A percentile compares a stretch with the other conserved stretches of the same genome.
Conservation (phyloP, 495 filamentous ascomycete genomes). For the Cairneyella variabilis region DNA sequence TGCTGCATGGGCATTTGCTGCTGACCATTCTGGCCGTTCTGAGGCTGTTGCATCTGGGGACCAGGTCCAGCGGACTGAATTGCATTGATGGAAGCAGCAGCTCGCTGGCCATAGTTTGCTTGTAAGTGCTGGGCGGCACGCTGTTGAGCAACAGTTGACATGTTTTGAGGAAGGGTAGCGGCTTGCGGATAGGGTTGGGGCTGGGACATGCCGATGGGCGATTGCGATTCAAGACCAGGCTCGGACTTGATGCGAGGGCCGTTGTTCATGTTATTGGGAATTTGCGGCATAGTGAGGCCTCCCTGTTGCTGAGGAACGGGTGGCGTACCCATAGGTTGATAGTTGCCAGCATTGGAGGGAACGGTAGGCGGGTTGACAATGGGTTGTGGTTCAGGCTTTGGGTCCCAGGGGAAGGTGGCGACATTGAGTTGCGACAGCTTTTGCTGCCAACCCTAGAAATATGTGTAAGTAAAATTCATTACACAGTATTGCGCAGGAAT, state of each 20-base stretch:
- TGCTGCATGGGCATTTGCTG: constrained; percentile 9
- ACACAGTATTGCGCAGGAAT: not conserved
- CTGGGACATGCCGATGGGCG: constrained; percentile 31
- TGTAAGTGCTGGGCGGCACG: constrained; percentile 66
- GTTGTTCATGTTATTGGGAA: constrained; percentile 13
- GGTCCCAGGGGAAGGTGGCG: constrained; percentile 95
- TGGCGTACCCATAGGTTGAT: constrained; percentile 19
- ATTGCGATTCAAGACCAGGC: constrained; percentile 56
- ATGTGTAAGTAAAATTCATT: constrained; percentile 18
- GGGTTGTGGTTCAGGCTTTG: constrained; percentile 51
- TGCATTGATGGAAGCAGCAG: constrained; percentile 66
- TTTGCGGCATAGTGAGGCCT: constrained; percentile 13
- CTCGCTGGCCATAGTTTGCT: constrained; percentile 65
- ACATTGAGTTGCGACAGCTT: constrained; percentile 79
- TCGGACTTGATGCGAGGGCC: constrained; percentile 67
- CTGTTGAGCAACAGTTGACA: constrained; percentile 49
- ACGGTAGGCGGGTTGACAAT: constrained; percentile 44
- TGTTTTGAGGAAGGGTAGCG: constrained; percentile 21
- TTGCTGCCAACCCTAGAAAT: constrained; percentile 81
- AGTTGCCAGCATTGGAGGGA: constrained; percentile 48
- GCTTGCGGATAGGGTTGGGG: constrained; percentile 19
- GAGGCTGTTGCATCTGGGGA: constrained; percentile 8
- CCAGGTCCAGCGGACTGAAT: constrained; percentile 34
- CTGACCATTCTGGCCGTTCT: constrained; percentile 10
- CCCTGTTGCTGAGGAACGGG: constrained; percentile 2